Conservation (phyloP, 371 early-diverging fungal species). For the Mortierella sp. region DNA sequence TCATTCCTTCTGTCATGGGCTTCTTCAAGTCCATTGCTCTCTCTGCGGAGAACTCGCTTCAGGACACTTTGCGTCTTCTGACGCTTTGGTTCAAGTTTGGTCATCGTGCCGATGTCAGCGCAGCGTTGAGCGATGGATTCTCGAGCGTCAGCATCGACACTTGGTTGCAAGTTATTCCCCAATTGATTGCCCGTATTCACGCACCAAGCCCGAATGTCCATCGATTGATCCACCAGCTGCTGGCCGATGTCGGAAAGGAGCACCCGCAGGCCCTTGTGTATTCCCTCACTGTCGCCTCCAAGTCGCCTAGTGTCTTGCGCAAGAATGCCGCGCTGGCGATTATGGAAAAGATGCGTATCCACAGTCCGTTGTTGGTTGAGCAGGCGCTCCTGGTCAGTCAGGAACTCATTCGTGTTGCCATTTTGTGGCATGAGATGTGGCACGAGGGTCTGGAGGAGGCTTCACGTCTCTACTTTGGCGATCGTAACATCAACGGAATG, state of each 20-base stretch:
- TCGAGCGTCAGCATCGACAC: slow-evolving; percentile 93
- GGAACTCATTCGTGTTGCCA: slow-evolving; percentile 97
- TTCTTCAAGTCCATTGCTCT: slow-evolving; percentile 96
- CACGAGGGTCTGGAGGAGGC: slow-evolving; percentile 96
- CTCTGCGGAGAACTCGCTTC: slow-evolving; percentile 92
- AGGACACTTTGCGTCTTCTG: slow-evolving; percentile 95
- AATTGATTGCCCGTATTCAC: slow-evolving; percentile 97
- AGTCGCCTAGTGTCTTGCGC: slow-evolving; percentile 86
- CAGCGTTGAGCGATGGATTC: slow-evolving; percentile 91
- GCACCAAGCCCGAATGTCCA: slow-evolving; percentile 87
- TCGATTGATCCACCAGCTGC: slow-evolving; percentile 88
- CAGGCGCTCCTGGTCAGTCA: slow-evolving; percentile 96
- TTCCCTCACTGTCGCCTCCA: slow-evolving; percentile 96
- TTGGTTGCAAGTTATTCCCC: slow-evolving; percentile 99
- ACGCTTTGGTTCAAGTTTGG: slow-evolving; percentile 98
- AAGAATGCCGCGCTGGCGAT: slow-evolving; percentile 89
- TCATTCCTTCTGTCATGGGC: slow-evolving; percentile 73
- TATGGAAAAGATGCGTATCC: slow-evolving; percentile 93
- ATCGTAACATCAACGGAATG: slow-evolving; percentile 93
- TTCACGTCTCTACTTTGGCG: slow-evolving; percentile 87
- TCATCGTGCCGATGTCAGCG: slow-evolving; percentile 87
- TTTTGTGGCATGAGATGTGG: slow-evolving; percentile 99
- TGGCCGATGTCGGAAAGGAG: slow-evolving; percentile 93
- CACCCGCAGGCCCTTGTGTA: slow-evolving; percentile 98
- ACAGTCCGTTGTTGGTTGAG: slow-evolving; percentile 89